Evolutionary conservation across 2,329 filamentous ascomycete genomes (phyloP).

Genomic region (Pseudogymnoascus sp.): DNA sequence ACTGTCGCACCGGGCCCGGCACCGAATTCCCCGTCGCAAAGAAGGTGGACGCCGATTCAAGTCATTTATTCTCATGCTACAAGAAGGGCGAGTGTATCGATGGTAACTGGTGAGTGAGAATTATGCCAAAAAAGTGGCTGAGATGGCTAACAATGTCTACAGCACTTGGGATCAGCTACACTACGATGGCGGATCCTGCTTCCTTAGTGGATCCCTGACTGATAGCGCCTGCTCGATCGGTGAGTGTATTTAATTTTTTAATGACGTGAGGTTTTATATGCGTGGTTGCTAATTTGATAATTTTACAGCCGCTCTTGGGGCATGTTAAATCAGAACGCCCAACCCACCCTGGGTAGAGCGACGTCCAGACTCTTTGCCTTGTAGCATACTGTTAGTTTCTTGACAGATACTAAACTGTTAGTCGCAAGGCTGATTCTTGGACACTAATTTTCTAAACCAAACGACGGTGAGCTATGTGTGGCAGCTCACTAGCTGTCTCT

Average conservation of each 20-base stretch:
- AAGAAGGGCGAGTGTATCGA: background rate
- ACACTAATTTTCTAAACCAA: background rate
- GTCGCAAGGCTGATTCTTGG: background rate
- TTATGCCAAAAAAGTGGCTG: background rate
- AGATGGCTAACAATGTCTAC: background rate
- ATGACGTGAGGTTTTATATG: background rate
- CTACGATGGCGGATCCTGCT: slow-evolving; percentile 1
- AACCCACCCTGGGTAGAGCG: background rate
- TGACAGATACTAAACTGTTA: background rate
- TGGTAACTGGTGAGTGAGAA: background rate
- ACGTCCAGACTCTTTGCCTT: background rate
- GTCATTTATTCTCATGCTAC: background rate
- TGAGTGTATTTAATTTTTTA: background rate
- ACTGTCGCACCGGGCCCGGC: background rate
- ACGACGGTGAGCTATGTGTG: background rate
- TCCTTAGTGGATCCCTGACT: background rate
- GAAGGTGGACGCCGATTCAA: background rate
- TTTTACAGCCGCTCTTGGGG: background rate
- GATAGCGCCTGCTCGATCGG: background rate
- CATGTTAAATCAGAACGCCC: background rate
- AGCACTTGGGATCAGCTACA: slow-evolving; percentile 3
- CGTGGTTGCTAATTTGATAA: background rate
- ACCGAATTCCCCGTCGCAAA: background rate
- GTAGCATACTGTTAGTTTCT: background rate
- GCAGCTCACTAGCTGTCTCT: background rate